Evolutionary conservation across 2,329 filamentous ascomycete genomes (phyloP).

Genomic region (Aspergillus sojae): DNA sequence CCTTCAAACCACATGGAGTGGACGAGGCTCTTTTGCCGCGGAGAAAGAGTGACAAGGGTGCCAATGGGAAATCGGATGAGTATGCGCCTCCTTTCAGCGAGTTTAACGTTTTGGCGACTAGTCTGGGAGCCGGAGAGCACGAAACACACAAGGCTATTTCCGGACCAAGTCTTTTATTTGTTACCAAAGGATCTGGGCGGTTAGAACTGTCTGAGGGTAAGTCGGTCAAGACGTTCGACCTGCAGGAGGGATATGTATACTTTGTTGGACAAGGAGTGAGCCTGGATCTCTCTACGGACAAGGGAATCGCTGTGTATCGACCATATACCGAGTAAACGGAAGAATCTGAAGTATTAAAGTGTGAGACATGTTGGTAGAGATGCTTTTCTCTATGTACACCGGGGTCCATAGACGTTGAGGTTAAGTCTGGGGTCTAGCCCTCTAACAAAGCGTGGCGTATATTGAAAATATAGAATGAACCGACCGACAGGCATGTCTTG

Average conservation of each 20-base stretch:
- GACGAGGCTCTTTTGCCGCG: slow-evolving; percentile 60
- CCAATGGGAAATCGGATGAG: slow-evolving; percentile 62
- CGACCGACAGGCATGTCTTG: too few species aligned
- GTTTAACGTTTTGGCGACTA: slow-evolving; percentile 68
- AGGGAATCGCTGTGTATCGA: slow-evolving; percentile 52
- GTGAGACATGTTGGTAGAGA: background rate
- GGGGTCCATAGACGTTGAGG: background rate
- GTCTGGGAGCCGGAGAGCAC: slow-evolving; percentile 58
- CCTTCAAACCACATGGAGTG: slow-evolving; percentile 63
- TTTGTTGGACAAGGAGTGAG: slow-evolving; percentile 65
- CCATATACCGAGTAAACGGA: slow-evolving; percentile 44
- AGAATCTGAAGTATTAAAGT: background rate
- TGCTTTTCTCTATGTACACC: background rate
- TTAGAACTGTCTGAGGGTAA: slow-evolving; percentile 56
- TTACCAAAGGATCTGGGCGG: slow-evolving; percentile 61
- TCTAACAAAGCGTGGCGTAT: background rate
- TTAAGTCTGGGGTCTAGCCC: background rate
- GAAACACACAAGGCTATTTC: slow-evolving; percentile 59
- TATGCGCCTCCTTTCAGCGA: slow-evolving; percentile 71
- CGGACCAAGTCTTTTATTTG: slow-evolving; percentile 66
- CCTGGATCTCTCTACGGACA: slow-evolving; percentile 48
- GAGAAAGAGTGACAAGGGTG: slow-evolving; percentile 53
- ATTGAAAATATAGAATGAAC: background rate
- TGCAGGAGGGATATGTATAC: slow-evolving; percentile 66
- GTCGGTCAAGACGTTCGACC: slow-evolving; percentile 46